A percentile compares a stretch with the other conserved stretches of the same genome.
These are phyloP conservation scores for Pinus tabuliformis DNA, from an alignment of 75 land plant genomes.

Conservation along the genomic window DNA sequence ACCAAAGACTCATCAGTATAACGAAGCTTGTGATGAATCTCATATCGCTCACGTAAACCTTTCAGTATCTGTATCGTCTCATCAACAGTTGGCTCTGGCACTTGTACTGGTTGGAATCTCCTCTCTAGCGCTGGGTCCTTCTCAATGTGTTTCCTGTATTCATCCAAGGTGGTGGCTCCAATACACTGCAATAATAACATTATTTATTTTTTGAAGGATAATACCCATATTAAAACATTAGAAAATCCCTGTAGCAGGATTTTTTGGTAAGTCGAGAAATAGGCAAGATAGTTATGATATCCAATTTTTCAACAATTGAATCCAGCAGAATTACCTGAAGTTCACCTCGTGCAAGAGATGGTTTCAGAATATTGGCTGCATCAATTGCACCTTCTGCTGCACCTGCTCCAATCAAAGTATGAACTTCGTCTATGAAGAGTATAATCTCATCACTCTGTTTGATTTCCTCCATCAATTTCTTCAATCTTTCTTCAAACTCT, in stretches of 20 bases:
- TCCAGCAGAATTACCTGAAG: conserved; percentile 28
- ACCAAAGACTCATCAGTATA: conserved; percentile 58
- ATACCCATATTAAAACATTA: neutral
- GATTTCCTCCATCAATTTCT: conserved; percentile 66
- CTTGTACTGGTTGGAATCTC: conserved; percentile 63
- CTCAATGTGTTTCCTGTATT: conserved; percentile 56
- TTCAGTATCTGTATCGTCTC: conserved; percentile 56
- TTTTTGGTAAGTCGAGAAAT: neutral
- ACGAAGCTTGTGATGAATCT: conserved; percentile 57
- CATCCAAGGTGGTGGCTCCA: conserved; percentile 59
- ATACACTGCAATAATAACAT: conserved; percentile 30
- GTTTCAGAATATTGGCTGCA: conserved; percentile 61
- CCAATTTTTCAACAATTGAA: neutral
- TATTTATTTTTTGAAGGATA: neutral
- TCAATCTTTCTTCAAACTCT: conserved; percentile 67
- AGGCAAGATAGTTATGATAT: neutral
- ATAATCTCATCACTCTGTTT: conserved; percentile 68
- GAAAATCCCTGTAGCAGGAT: neutral
- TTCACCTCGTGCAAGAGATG: conserved; percentile 64
- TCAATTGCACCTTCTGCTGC: conserved; percentile 78
- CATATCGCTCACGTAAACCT: conserved; percentile 61
- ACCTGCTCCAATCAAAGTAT: conserved; percentile 71
- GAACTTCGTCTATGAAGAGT: conserved; percentile 70
- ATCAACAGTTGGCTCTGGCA: conserved; percentile 62
- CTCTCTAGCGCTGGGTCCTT: conserved; percentile 59